Evolutionary conservation across 2,329 filamentous ascomycete genomes (phyloP).

Genomic region (Phialophora tarda): DNA sequence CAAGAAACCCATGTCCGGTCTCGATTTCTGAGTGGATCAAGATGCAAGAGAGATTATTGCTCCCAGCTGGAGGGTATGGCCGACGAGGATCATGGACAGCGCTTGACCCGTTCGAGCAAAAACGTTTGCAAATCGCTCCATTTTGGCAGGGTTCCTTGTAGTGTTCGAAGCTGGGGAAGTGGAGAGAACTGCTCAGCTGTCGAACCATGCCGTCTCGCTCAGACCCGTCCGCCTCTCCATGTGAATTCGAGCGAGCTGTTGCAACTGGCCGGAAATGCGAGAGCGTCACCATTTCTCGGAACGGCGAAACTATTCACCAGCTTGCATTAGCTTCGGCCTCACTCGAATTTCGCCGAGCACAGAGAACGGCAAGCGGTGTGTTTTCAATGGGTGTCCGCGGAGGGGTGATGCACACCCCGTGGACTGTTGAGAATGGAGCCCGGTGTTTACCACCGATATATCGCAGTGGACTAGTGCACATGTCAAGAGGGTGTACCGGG

Average conservation of each 20-base stretch:
- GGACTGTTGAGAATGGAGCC: not conserved
- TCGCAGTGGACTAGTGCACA: not conserved
- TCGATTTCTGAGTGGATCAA: constrained; percentile 3
- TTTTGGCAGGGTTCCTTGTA: not conserved
- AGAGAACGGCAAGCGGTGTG: not conserved
- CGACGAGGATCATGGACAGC: constrained; percentile 16
- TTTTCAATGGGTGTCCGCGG: not conserved
- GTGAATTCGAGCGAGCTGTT: constrained; percentile 30
- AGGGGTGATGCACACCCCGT: not conserved
- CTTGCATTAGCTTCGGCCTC: constrained; percentile 14
- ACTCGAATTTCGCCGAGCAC: constrained; percentile 20
- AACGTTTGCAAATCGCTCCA: constrained; percentile 4
- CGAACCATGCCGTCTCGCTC: not conserved
- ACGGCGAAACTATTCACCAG: constrained; percentile 34
- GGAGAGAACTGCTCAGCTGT: constrained; percentile 1
- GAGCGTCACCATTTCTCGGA: not conserved
- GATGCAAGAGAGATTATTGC: constrained; percentile 2
- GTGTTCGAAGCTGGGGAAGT: constrained; percentile 13
- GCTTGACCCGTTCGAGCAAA: constrained; percentile 15
- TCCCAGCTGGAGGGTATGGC: constrained; percentile 17
- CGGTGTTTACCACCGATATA: not conserved
- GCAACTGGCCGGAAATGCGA: constrained; percentile 19
- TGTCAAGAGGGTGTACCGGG: not conserved
- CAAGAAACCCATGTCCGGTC: not conserved
- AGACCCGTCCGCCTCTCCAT: constrained; percentile 3